Evolutionary conservation across 805 yeast genomes (phyloP).

Genomic region (Saccharomycopsis schoenii): DNA sequence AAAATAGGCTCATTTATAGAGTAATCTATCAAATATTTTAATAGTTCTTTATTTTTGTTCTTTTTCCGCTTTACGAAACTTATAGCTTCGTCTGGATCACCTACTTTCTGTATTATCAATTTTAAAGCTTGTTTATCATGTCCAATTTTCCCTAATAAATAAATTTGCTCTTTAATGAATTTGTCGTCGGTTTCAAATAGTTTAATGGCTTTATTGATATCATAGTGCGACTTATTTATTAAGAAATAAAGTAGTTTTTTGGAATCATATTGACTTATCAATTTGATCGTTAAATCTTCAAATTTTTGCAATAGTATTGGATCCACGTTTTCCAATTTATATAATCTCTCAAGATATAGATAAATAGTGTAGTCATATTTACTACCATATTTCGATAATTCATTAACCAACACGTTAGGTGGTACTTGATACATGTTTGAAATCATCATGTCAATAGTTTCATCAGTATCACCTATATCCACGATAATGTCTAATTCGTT

Average conservation of each 20-base stretch:
- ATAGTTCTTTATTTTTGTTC: conserved; percentile 62
- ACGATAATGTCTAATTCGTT: conserved; percentile 44
- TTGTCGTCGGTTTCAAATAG: conserved; percentile 30
- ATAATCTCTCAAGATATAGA: conserved; percentile 55
- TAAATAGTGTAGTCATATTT: conserved; percentile 45
- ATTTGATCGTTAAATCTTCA: conserved; percentile 56
- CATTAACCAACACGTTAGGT: conserved; percentile 29
- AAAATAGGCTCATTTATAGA: conserved; percentile 68
- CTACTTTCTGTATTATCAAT: conserved; percentile 64
- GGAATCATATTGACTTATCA: conserved; percentile 27
- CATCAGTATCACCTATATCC: conserved; percentile 29
- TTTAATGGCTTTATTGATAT: conserved; percentile 59
- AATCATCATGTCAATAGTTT: conserved; percentile 44
- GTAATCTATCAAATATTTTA: conserved; percentile 66
- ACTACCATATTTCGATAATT: conserved; percentile 38
- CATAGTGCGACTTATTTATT: conserved; percentile 47
- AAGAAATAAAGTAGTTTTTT: conserved; percentile 49
- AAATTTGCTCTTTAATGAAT: conserved; percentile 65
- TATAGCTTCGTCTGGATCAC: conserved; percentile 76
- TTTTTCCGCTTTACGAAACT: conserved; percentile 52
- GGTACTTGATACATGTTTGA: conserved; percentile 55
- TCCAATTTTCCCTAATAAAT: conserved; percentile 73
- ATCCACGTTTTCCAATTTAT: conserved; percentile 33
- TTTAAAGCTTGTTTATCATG: conserved; percentile 65
- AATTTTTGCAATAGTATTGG: conserved; percentile 28